Percentiles rank a stretch among this genome's conserved stretches.
Evolutionary conservation across 192 early-diverging fungal species (phyloP).

Genomic region (Chytriomyces sp.): DNA sequence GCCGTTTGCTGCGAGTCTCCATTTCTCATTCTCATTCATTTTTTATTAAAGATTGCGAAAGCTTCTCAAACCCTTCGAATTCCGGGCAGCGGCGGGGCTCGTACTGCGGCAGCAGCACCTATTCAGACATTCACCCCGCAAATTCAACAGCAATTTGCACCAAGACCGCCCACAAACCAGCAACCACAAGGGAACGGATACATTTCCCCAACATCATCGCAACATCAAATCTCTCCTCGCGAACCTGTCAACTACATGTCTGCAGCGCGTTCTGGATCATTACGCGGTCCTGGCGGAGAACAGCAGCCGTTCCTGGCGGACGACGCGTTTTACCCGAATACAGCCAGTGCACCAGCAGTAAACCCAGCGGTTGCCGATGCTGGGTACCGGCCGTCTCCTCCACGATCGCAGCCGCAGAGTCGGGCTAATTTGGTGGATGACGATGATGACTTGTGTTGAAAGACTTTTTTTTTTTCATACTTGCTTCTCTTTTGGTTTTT

Average conservation of each 20-base stretch:
- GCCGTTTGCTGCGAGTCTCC: neutral
- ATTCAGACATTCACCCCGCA: neutral
- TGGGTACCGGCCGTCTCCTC: too few relatives aligned
- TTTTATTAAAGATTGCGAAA: slow-evolving; percentile 18
- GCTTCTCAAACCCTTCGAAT: slow-evolving; percentile 22
- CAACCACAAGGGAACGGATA: neutral
- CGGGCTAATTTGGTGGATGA: neutral
- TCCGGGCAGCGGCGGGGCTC: slow-evolving; percentile 21
- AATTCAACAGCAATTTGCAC: neutral
- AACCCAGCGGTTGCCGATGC: too few relatives aligned
- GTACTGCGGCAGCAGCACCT: neutral
- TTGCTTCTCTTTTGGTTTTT: too few relatives aligned
- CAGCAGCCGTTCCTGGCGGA: too few relatives aligned
- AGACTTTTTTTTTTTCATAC: too few relatives aligned
- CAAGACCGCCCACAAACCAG: neutral
- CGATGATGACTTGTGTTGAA: slow-evolving; percentile 7
- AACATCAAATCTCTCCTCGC: neutral
- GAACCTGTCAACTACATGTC: too few relatives aligned
- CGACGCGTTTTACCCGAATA: too few relatives aligned
- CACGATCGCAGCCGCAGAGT: too few relatives aligned
- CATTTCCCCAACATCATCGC: neutral
- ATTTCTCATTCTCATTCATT: neutral
- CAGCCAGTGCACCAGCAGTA: too few relatives aligned
- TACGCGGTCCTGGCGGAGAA: too few relatives aligned
- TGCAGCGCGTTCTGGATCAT: too few relatives aligned